phyloP scores from a whole-genome alignment of 345 rosid species.

The Capsella bursapastoris region DNA sequence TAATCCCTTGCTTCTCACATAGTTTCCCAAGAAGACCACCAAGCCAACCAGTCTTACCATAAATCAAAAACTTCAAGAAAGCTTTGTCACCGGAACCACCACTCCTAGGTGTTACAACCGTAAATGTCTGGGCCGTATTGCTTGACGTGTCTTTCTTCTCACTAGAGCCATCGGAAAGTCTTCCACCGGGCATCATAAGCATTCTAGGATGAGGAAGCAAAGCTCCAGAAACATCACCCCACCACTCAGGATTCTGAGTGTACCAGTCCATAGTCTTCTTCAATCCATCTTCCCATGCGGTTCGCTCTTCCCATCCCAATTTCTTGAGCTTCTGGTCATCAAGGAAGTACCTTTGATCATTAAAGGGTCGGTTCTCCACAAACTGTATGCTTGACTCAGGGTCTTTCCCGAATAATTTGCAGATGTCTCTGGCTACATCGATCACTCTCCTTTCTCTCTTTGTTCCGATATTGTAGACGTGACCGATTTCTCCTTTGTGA shows the following conservation, averaged over 20 bases:
- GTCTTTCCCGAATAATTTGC: slow-evolving; percentile 52
- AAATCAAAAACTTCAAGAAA: slow-evolving; percentile 54
- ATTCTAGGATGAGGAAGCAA: slow-evolving; percentile 65
- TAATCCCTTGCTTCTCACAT: slow-evolving; percentile 50
- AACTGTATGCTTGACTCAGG: slow-evolving; percentile 47
- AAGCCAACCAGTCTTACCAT: slow-evolving; percentile 68
- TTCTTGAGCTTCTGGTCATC: slow-evolving; percentile 70
- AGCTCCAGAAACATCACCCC: slow-evolving; percentile 75
- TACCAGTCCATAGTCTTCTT: slow-evolving; percentile 69
- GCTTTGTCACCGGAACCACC: slow-evolving; percentile 34
- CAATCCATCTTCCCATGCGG: slow-evolving; percentile 65
- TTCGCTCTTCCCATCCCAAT: slow-evolving; percentile 63
- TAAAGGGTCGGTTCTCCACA: slow-evolving; percentile 68
- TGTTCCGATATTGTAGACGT: slow-evolving; percentile 67
- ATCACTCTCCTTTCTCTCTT: slow-evolving; percentile 61
- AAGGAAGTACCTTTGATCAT: slow-evolving; percentile 65
- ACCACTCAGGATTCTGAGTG: slow-evolving; percentile 55
- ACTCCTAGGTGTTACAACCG: slow-evolving; percentile 56
- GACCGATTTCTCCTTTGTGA: slow-evolving; percentile 65
- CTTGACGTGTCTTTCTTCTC: slow-evolving; percentile 46
- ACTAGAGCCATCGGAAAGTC: slow-evolving; percentile 49
- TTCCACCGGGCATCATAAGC: slow-evolving; percentile 72
- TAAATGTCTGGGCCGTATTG: slow-evolving; percentile 56
- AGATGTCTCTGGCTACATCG: slow-evolving; percentile 67
- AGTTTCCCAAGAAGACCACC: slow-evolving; percentile 60